phyloP scores from a whole-genome alignment of 441 rosid species.

The Populus tomentosa region DNA sequence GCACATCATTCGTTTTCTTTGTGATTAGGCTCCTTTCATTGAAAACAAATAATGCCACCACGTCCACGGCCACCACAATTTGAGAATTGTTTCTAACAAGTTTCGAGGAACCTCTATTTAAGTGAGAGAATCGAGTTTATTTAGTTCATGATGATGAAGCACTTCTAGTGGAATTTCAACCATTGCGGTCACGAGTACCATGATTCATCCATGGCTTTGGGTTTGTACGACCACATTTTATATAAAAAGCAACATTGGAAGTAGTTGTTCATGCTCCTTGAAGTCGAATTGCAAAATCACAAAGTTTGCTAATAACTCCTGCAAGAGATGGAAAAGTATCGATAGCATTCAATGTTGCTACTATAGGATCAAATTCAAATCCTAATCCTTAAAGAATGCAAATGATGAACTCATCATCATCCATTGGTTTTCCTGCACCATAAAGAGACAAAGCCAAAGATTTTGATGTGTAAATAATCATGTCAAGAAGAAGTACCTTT shows the following conservation, averaged over 20 bases:
- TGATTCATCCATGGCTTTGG: neutral
- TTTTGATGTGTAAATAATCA: neutral
- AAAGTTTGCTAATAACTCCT: neutral
- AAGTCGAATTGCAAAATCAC: too few relatives aligned
- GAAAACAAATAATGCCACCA: too few relatives aligned
- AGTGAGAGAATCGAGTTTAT: too few relatives aligned
- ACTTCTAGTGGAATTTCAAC: too few relatives aligned
- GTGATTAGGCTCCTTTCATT: too few relatives aligned
- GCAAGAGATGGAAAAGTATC: neutral
- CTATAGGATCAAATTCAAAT: neutral
- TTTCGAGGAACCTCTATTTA: accelerated
- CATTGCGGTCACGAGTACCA: neutral
- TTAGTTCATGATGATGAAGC: neutral
- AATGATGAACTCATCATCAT: neutral
- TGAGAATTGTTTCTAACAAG: neutral
- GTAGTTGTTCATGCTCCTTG: neutral
- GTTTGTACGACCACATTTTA: too few relatives aligned
- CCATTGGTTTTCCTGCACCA: neutral
- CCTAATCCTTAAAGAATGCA: neutral
- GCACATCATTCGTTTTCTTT: too few relatives aligned
- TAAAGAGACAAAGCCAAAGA: neutral
- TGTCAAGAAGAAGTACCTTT: too few relatives aligned
- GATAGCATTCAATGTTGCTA: neutral
- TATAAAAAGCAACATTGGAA: too few relatives aligned
- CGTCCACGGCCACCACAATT: too few relatives aligned